phyloP scores from a whole-genome alignment of 768 basidiomycete genomes.

The Hemileccinum impolitum region DNA sequence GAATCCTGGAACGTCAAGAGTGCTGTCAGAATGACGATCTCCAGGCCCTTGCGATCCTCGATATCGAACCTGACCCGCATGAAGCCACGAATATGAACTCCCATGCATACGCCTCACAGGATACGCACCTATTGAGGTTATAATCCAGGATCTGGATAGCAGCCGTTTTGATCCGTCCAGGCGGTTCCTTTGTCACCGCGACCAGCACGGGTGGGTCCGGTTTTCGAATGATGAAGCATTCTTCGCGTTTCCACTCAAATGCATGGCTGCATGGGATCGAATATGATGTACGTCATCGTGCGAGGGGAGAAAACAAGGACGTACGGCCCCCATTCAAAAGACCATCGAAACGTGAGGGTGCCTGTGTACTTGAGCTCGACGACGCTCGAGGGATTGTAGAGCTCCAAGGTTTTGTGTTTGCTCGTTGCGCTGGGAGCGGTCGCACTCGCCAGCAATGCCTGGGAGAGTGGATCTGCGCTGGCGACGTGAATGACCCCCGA shows the following conservation, averaged over 20 bases:
- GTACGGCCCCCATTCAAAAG: slow-evolving; percentile 81
- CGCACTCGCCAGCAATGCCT: slow-evolving; percentile 67
- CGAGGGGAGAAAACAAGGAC: slow-evolving; percentile 25
- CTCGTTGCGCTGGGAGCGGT: slow-evolving; percentile 58
- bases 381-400: slow-evolving; percentile 66
- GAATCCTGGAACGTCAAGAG: slow-evolving; percentile 75
- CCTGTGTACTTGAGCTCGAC: slow-evolving; percentile 76
- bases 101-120: background rate
- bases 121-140: slow-evolving; percentile 65
- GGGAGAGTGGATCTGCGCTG: slow-evolving; percentile 64
- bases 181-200: slow-evolving; percentile 73
- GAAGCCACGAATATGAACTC: background rate
- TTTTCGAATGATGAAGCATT: slow-evolving; percentile 79
- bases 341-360: slow-evolving; percentile 70
- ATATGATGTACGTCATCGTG: slow-evolving; percentile 44
- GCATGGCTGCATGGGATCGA: slow-evolving; percentile 52
- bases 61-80: slow-evolving; percentile 76
- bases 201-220: slow-evolving; percentile 86
- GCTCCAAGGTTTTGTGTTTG: slow-evolving; percentile 72
- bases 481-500: background rate
- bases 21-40: slow-evolving; percentile 74
- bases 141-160: slow-evolving; percentile 81
- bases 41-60: slow-evolving; percentile 79
- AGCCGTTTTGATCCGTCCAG: slow-evolving; percentile 59
- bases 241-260: slow-evolving; percentile 84